Conservation (phyloP, 2,329 filamentous ascomycete genomes). For the Ophioceras dolichostomum region DNA sequence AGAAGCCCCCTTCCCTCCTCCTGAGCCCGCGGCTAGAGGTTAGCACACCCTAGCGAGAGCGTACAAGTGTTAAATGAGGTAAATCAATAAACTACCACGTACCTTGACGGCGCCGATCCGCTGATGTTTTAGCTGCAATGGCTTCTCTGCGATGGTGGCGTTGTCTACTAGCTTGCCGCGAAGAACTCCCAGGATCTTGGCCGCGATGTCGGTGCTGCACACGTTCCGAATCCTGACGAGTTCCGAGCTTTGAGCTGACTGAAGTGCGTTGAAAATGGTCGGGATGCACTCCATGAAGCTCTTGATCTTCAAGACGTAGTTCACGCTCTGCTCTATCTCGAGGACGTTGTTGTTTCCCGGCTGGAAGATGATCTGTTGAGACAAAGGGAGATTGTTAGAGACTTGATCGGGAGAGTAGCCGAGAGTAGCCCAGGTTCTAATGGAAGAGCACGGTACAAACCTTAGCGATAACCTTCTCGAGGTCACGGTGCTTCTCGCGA, state of each 20-base stretch:
- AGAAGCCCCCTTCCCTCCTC: slow-evolving; percentile 68
- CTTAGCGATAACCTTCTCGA: slow-evolving; percentile 67
- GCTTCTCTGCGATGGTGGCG: slow-evolving; percentile 62
- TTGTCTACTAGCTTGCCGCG: slow-evolving; percentile 61
- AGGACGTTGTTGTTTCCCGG: no score
- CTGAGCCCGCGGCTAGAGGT: slow-evolving; percentile 9
- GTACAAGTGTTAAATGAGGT: background rate
- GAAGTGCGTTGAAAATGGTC: slow-evolving; percentile 55
- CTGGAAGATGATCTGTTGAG: no score
- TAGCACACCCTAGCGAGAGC: slow-evolving; percentile 2
- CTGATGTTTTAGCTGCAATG: slow-evolving; percentile 81
- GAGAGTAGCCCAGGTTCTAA: slow-evolving; percentile 21
- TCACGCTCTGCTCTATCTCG: slow-evolving; percentile 69
- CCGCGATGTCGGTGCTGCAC: slow-evolving; percentile 52
- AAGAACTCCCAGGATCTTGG: slow-evolving; percentile 52
- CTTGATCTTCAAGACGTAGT: slow-evolving; percentile 78
- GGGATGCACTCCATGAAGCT: slow-evolving; percentile 59
- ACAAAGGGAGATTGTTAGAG: no score
- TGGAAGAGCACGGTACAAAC: no score
- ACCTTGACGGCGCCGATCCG: slow-evolving; percentile 80
- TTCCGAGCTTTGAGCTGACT: slow-evolving; percentile 50
- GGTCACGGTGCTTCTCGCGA: slow-evolving; percentile 66
- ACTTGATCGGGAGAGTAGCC: background rate
- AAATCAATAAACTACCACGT: slow-evolving; percentile 3
- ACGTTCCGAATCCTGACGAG: slow-evolving; percentile 56